These are phyloP conservation scores for Pseudocercospora eumusae DNA, from an alignment of 2,329 filamentous ascomycete genomes.

Conservation along the genomic window DNA sequence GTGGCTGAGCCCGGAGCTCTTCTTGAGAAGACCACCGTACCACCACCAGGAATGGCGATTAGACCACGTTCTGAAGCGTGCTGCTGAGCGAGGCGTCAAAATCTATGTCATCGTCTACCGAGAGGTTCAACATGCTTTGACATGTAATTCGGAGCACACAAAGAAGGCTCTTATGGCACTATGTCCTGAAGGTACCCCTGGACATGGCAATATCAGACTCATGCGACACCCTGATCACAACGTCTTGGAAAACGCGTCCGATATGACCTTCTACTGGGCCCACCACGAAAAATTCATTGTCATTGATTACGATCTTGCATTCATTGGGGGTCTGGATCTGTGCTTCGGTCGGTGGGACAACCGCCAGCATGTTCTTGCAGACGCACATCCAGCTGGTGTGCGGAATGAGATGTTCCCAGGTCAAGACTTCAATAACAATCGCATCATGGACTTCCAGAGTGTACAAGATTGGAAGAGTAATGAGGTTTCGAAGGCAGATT, in stretches of 20 bases:
- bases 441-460: conserved; percentile 91
- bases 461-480: conserved; percentile 93
- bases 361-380: conserved; percentile 79
- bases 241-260: conserved; percentile 85
- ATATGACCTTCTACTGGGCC: conserved; percentile 98
- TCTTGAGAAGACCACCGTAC: conserved; percentile 80
- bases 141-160: conserved; percentile 90
- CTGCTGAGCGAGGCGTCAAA: conserved; percentile 88
- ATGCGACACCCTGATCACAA: conserved; percentile 96
- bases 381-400: conserved; percentile 82
- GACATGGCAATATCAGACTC: conserved; percentile 83
- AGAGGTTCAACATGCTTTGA: conserved; percentile 66
- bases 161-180: conserved; percentile 80
- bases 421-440: conserved; percentile 97
- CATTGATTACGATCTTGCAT: conserved; percentile 85
- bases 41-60: conserved; percentile 82
- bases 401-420: conserved; percentile 86
- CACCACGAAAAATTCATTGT: conserved; percentile 98
- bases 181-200: conserved; percentile 77
- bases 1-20: conserved; percentile 92
- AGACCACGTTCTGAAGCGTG: conserved; percentile 82
- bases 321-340: conserved; percentile 90
- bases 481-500: conserved; percentile 86
- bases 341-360: conserved; percentile 96
- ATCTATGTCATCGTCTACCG: conserved; percentile 94